A percentile compares a stretch with the other conserved stretches of the same genome.
Conservation (phyloP, 768 basidiomycete genomes). For the Mycena epipterygia region DNA sequence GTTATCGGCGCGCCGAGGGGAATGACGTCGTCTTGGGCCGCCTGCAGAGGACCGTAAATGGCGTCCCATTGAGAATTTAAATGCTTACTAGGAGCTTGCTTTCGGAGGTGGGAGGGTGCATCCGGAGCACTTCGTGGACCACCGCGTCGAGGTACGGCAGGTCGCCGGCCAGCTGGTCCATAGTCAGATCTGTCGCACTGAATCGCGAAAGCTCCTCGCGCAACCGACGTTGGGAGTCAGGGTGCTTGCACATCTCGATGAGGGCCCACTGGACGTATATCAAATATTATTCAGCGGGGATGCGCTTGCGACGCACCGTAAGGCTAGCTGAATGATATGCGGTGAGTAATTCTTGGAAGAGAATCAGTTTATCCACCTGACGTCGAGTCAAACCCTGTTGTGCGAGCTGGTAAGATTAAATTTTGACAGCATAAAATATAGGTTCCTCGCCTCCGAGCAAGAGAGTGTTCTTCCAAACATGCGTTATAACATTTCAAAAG, state of each 20-base stretch:
- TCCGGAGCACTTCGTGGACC: conserved; percentile 53
- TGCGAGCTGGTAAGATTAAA: too few relatives aligned
- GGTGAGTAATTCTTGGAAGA: neutral
- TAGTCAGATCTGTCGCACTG: conserved; percentile 48
- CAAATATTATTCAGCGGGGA: neutral
- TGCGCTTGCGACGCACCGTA: too few relatives aligned
- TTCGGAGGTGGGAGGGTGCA: conserved; percentile 51
- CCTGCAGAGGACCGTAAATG: too few relatives aligned
- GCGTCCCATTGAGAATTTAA: too few relatives aligned
- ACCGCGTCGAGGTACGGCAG: conserved; percentile 60
- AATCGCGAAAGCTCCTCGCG: conserved; percentile 47
- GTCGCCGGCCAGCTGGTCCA: conserved; percentile 50
- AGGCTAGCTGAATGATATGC: conserved; percentile 39
- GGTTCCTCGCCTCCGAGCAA: too few relatives aligned
- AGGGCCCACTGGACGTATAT: conserved; percentile 46
- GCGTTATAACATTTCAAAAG: neutral
- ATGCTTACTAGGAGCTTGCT: too few relatives aligned
- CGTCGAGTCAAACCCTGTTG: too few relatives aligned
- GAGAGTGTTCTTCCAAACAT: too few relatives aligned
- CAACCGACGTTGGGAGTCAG: conserved; percentile 46
- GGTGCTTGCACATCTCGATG: conserved; percentile 50
- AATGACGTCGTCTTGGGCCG: conserved; percentile 57
- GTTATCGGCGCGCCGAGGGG: conserved; percentile 50
- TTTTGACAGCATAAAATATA: too few relatives aligned
- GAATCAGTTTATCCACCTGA: too few relatives aligned